Conservation (phyloP, 2,329 filamentous ascomycete genomes). For the Tolypocladium ovalisporum region DNA sequence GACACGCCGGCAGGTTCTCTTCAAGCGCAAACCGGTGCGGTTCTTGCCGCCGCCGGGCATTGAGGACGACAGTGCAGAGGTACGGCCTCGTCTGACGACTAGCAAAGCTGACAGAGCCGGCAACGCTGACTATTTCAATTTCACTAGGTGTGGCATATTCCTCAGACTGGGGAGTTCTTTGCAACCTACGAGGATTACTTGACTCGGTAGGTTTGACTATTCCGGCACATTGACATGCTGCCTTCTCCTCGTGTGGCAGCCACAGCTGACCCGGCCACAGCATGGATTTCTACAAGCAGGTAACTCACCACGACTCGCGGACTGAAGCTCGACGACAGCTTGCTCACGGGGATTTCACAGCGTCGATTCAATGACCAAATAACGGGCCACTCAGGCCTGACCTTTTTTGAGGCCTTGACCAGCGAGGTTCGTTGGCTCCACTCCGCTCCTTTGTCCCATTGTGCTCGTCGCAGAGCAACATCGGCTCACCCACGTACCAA, state of each 20-base stretch:
- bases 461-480: not conserved
- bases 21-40: conserved; percentile 90
- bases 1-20: conserved; percentile 58
- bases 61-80: conserved; percentile 75
- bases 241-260: not conserved
- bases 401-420: conserved; percentile 83
- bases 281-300: conserved; percentile 90
- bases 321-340: not conserved
- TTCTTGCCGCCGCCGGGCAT: conserved; percentile 62
- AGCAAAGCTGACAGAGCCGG: not conserved
- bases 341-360: conserved; percentile 28
- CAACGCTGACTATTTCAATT: conserved; percentile 7
- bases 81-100: conserved; percentile 30
- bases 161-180: conserved; percentile 85
- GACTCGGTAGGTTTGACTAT: conserved; percentile 49
- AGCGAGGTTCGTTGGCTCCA: conserved; percentile 60
- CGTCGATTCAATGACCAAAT: conserved; percentile 92
- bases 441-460: not conserved
- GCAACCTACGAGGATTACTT: conserved; percentile 81
- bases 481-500: not conserved
- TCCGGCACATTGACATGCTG: not conserved
- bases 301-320: conserved; percentile 16
- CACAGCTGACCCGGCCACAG: conserved; percentile 30
- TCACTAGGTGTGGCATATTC: conserved; percentile 77
- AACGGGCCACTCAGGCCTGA: conserved; percentile 82